These are phyloP conservation scores for Stenocarpella maydis DNA, from an alignment of 2,329 filamentous ascomycete species.

Conservation along the genomic window DNA sequence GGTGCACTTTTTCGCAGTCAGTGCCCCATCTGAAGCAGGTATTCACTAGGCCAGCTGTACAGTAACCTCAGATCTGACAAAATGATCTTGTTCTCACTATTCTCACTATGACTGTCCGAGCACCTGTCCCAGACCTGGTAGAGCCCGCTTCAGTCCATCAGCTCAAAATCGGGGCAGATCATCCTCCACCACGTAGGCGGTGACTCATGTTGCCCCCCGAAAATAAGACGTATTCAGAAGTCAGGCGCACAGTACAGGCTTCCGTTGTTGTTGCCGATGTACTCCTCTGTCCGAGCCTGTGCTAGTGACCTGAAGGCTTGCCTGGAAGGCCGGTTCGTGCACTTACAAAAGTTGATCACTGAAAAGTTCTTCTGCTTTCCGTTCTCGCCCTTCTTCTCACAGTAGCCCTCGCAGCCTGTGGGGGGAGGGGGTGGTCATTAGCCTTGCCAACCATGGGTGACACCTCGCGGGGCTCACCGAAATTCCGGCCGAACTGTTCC, in stretches of 20 bases:
- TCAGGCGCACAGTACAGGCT: neutral
- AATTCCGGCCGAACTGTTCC: neutral
- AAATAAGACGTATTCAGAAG: neutral
- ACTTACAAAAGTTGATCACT: neutral
- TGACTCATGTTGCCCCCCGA: too few species aligned
- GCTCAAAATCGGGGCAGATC: neutral
- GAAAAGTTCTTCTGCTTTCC: neutral
- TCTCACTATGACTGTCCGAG: too few species aligned
- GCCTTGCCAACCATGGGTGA: too few species aligned
- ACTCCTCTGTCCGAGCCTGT: neutral
- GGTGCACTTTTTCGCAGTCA: too few species aligned
- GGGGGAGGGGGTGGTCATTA: neutral
- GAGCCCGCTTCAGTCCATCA: too few species aligned
- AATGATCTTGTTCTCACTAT: too few species aligned
- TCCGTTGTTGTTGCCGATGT: neutral
- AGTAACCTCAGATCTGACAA: too few species aligned
- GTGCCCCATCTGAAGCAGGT: too few species aligned
- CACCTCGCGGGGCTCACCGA: neutral
- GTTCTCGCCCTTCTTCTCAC: neutral
- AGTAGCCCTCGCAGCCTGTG: neutral
- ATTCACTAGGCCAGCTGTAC: too few species aligned
- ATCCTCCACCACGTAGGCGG: neutral
- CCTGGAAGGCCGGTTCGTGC: neutral
- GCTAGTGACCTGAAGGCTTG: neutral
- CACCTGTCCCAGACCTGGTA: too few species aligned